Evolutionary conservation across 2,329 filamentous ascomycete genomes (phyloP), one percentile per base, ranked within the genome.

Genomic region (Domatiomyces globalis): DNA sequence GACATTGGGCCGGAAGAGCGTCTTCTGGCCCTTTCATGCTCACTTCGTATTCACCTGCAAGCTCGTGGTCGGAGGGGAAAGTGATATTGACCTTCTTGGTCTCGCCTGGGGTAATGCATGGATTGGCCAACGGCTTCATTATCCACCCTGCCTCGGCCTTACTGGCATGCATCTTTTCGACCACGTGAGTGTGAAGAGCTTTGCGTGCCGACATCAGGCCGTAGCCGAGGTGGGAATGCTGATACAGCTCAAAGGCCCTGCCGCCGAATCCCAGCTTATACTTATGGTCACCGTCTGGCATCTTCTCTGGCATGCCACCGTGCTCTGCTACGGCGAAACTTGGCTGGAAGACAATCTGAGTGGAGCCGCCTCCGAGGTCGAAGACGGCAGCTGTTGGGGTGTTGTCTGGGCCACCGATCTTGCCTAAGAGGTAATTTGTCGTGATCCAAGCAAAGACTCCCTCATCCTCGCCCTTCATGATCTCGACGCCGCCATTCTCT

Each of bases 371-470:
- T 57, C 92, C 92, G 47, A 98, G 83, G 66, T 98, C 92, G 63
- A 98, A 95, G 53, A 95, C 81, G 48, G 92, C 92, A 43, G 92
- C 94, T 1, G 92, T 96, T 48, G 87, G 85, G 56, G 80, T 87
- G 67, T 89, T 81, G 65, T 95, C 90, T 1, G 88, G 86, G 9
- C 86, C 85, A 54, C 92, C 92, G 68, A 98, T 96, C 73, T 96
- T 96, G 63, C 90, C 90, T 20, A 98, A 80, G 43, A 98, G 83
- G 70, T 98, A 98, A 76, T 98, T 98, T 59, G 88, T 92, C 5
- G 92, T 98, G 67, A 98, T 94, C 92, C 92, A 98, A 49, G 92
- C 94, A 65, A 94, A 98, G 27, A 98, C 90, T 65, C 92, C 92
- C 72, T 98, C 92, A 64, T 95, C 86, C 48, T 86, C 88, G 56